Evolutionary conservation across 306 rosid species (phyloP).

Genomic region (Cucumis cinereus): DNA sequence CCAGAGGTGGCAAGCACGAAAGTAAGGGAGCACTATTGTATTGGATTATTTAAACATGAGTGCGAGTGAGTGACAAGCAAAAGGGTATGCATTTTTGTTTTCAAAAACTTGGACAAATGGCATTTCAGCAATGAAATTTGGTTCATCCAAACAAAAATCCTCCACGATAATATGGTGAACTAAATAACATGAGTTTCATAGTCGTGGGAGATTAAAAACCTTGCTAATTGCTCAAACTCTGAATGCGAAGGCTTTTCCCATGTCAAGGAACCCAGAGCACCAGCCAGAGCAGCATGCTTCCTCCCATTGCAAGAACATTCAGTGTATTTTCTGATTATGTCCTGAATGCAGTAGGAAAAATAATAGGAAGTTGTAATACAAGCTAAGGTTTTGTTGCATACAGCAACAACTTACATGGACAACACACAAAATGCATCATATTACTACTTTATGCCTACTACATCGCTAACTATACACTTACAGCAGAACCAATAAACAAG

Average conservation of each 20-base stretch:
- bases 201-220: slow-evolving; percentile 22
- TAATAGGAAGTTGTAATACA: neutral
- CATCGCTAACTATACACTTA: neutral
- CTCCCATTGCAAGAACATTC: slow-evolving; percentile 40
- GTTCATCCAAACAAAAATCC: no score
- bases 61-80: no score
- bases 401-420: neutral
- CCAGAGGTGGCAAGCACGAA: no score
- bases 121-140: no score
- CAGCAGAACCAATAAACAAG: neutral
- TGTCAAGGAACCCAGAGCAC: slow-evolving; percentile 65
- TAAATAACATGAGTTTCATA: neutral
- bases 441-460: neutral
- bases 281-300: slow-evolving; percentile 71
- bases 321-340: slow-evolving; percentile 60
- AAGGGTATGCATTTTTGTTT: no score
- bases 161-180: neutral
- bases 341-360: slow-evolving; percentile 26
- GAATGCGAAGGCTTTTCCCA: slow-evolving; percentile 73
- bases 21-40: no score
- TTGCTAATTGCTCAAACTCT: slow-evolving; percentile 69
- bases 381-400: neutral
- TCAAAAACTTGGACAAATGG: no score
- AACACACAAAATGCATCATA: neutral
- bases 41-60: no score